These are phyloP conservation scores for Pachyrhizus erosus DNA, from an alignment of 306 rosid species.

Conservation along the genomic window DNA sequence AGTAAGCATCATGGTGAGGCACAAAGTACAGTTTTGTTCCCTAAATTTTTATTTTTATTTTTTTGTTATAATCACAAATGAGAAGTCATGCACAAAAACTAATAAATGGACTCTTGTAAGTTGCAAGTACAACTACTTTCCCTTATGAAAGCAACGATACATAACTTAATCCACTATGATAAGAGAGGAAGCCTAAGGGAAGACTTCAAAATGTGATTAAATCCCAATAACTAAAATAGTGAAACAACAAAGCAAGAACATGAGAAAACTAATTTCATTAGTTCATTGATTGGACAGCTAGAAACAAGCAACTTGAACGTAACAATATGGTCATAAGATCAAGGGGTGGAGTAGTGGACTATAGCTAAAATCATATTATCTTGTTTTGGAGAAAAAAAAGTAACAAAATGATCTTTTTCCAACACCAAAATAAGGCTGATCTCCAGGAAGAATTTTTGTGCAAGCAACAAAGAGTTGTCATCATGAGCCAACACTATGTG, in stretches of 20 bases:
- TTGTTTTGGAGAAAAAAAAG: neutral
- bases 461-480: slow-evolving; percentile 45
- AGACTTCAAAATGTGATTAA: neutral
- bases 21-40: neutral
- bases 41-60: too few species aligned
- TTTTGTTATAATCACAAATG: neutral
- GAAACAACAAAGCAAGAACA: neutral
- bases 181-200: neutral
- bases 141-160: neutral
- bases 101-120: neutral
- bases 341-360: neutral
- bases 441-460: neutral
- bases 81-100: neutral
- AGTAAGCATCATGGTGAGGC: neutral
- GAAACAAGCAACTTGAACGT: too few species aligned
- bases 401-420: neutral
- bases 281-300: neutral
- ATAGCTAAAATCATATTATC: neutral
- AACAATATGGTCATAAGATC: too few species aligned
- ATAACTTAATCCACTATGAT: neutral
- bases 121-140: neutral
- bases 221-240: neutral
- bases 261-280: neutral
- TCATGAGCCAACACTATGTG: slow-evolving; percentile 60
- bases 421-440: neutral